Evolutionary conservation across 176 grass and related monocot genomes (phyloP).

Genomic region (Microstegium vimineum): DNA sequence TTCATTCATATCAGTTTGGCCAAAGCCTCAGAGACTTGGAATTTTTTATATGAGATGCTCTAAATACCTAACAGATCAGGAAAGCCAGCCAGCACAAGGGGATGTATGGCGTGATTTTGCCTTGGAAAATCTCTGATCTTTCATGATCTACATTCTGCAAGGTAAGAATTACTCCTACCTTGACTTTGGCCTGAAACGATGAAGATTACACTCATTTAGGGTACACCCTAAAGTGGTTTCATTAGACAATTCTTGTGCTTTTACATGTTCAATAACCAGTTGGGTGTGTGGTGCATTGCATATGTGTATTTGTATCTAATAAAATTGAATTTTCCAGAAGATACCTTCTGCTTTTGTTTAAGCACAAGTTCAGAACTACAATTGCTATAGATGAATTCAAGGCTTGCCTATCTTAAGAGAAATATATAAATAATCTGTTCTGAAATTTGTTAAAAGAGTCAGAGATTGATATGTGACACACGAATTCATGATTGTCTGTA

Average conservation of each 20-base stretch:
- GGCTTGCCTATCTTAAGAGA: neutral
- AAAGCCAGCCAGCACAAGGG: conserved; percentile 64
- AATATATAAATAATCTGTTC: neutral
- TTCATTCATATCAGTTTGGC: no score
- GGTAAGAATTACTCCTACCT: conserved; percentile 15
- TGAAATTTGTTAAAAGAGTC: neutral
- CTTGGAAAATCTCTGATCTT: conserved; percentile 75
- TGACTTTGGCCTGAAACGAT: neutral
- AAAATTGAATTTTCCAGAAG: neutral
- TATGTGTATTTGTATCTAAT: neutral
- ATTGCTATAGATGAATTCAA: neutral
- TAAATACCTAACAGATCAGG: conserved; percentile 52
- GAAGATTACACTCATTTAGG: neutral
- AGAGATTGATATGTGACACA: neutral
- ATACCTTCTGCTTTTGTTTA: neutral
- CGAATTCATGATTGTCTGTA: neutral
- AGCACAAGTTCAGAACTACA: neutral
- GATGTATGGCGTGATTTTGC: conserved; percentile 81
- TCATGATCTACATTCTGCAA: conserved; percentile 28
- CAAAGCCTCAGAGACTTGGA: no score
- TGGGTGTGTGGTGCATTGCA: neutral
- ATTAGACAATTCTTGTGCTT: neutral
- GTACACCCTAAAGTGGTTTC: neutral
- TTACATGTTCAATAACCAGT: neutral
- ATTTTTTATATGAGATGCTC: conserved; percentile 5